Base-by-base conservation (phyloP, 1,284 basidiomycete genomes). In the Ustilago vetiveriae region DNA sequence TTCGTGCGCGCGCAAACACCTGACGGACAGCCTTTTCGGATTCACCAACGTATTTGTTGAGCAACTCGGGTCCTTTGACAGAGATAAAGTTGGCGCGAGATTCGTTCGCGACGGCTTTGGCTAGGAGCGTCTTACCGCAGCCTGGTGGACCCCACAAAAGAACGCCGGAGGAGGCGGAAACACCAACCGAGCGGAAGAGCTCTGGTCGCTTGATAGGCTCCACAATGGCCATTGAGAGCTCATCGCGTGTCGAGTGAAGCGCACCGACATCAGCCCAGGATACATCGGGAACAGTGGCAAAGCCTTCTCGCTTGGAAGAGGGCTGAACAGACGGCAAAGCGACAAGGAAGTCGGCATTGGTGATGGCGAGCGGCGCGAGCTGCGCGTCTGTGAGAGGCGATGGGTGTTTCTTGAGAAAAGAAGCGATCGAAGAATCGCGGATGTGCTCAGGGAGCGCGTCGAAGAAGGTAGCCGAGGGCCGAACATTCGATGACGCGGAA, bases 11-110 rank as follows among this genome's bases (percentile, higher is more conserved):
- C 0, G 90, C 89, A 82, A 95, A 98, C 0, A 98, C 92, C 79
- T 96, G 93, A 36, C 95, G 85, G 0, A 98, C 92, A 0, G 95
- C 94, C 23, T 92, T 86, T 81, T 98, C 96, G 82, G 92, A 94
- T 84, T 98, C 95, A 22, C 95, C 95, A 0, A 98, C 94, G 74
- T 98, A 98, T 92, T 96, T 80, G 85, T 98, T 98, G 66, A 98
- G 85, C 59, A 98, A 80, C 80, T 98, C 95, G 0, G 95, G 95
- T 0, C 95, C 96, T 79, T 98, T 98, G 54, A 98, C 92, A 74
- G 91, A 93, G 77, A 98, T 97, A 75, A 98, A 98, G 83, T 95
- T 98, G 22, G 94, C 95, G 56, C 88, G 85, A 50, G 88, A 90
- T 83, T 97, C 94, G 82, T 94, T 97, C 9, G 95, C 95, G 2